Evolutionary conservation across 768 basidiomycete genomes (phyloP), one percentile per base, ranked within the genome.

Genomic region (Lentinus tigrinus): DNA sequence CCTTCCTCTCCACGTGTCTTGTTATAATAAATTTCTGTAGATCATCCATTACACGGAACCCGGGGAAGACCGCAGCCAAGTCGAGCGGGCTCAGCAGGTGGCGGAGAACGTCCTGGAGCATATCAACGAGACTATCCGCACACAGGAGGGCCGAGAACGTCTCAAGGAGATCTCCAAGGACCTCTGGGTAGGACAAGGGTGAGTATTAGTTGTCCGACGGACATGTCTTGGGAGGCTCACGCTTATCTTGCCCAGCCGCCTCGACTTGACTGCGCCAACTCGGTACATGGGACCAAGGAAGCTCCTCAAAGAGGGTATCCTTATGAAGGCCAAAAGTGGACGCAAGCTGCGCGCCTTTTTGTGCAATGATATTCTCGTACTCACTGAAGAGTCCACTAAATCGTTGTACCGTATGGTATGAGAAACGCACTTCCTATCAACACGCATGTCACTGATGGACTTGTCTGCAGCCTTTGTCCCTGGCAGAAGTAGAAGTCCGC

Each of bases 211-310:
- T 26, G 31, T 31, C 31, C 43, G 21, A 46, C 9, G 2, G 13
- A 11, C 10, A 2, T 46, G 7, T 11, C 14, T 23, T 53, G 0
- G 16, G 26, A 42, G 7, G 16, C 14, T 38, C 60, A 23, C 24
- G 5, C 28, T 56, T 27, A 54, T 51, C 16, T 26, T 7, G 37
- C 13, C 8, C 54, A 88, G 87, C 5, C 86, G 89, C 17, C 83
- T 97, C 21, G 94, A 98, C 69, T 75, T 98, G n/a, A 95, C 93
- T 0, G 91, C 89, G 0, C 89, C 92, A 0, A 98, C 96, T 5
- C 84, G 91, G 0, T 79, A 86, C 58, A 85, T 95, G 77, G 96
- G 95, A 0, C 74, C 81, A n/a, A 80, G 96, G 17, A 81, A 78
- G 64, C 78, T 99, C 10, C 58, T 97, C 31, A 91, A 85, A 60